Evolutionary conservation across 371 early-diverging fungal species (phyloP), one percentile per base, ranked within the genome.

Genomic region (Actinomortierella ambigua): DNA sequence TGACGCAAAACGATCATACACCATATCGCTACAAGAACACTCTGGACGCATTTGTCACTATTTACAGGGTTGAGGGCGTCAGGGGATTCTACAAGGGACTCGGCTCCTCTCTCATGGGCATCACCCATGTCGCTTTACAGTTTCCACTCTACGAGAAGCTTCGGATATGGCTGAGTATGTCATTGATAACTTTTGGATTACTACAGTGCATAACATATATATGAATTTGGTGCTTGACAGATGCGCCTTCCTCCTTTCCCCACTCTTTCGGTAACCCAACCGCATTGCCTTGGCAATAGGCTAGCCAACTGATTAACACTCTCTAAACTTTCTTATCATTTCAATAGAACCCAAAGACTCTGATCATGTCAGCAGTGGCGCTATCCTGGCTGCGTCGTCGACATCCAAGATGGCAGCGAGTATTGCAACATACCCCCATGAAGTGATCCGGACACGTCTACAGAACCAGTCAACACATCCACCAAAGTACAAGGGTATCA

Each of bases 81-180:
- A 80, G 82, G 24, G 93, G 93, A 54, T 90, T 90, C 67, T 94
- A 93, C 79, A 94, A 92, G 70, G 98, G 98, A 26, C 82, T 97
- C 18, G 93, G 91, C 11, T 89, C 95, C 24, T 90, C 93, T 11
- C 70, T 98, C 51, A 79, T 97, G 64, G 98, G 98, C 42, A 90
- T 96, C 9, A 85, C 87, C 29, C 98, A 98, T 79, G 96, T 94
- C 3, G 95, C 93, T 6, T 85, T 98, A 8, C 97, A 97, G 71
- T 98, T 98, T 65, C 97, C 97, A 39, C 77, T 96, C 27, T 98
- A 98, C 79, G 98, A 98, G 78, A 81, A 87, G 56, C 77, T 98
- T 51, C 97, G 96, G 69, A 24, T 65, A 20, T 79, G 77, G 77
- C 71, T 87, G 28, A 79, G 86, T 85, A 84, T 78, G 85, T 79